Conservation (phyloP, 2,329 filamentous ascomycete genomes). For the Aspergillus brunneoviolaceus region DNA sequence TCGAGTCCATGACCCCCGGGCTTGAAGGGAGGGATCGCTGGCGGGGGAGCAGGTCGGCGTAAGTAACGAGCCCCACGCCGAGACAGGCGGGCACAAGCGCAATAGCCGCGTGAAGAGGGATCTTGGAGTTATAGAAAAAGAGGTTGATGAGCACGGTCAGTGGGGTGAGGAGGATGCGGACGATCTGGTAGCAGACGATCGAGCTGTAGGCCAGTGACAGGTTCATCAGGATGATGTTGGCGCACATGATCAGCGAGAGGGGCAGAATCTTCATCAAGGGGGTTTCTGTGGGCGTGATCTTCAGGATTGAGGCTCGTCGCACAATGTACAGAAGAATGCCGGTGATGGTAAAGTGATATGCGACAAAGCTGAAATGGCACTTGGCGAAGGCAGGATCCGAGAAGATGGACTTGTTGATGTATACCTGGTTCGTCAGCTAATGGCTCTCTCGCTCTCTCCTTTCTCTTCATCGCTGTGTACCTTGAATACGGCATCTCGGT, state of each 20-base stretch:
- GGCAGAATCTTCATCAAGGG: neutral
- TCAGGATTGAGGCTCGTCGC: neutral
- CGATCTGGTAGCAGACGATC: neutral
- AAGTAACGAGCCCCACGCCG: neutral
- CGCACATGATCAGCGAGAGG: neutral
- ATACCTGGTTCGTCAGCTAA: neutral
- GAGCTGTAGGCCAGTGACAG: neutral
- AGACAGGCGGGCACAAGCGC: neutral
- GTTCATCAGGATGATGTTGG: neutral
- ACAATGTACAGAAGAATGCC: neutral
- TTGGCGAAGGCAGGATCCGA: neutral
- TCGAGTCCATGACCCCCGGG: neutral
- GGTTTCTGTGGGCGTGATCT: neutral
- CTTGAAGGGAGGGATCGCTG: neutral
- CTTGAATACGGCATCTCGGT: no score
- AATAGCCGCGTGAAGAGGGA: neutral
- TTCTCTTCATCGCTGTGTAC: neutral
- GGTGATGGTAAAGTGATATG: neutral
- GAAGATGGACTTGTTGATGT: conserved; percentile 1
- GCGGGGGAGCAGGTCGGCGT: neutral
- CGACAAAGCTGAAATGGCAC: neutral
- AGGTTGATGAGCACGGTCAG: neutral
- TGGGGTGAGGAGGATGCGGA: neutral
- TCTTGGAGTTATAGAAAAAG: neutral
- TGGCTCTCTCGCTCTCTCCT: neutral